These are phyloP conservation scores for Casuarina glauca DNA, from an alignment of 306 rosid species.

Conservation along the genomic window DNA sequence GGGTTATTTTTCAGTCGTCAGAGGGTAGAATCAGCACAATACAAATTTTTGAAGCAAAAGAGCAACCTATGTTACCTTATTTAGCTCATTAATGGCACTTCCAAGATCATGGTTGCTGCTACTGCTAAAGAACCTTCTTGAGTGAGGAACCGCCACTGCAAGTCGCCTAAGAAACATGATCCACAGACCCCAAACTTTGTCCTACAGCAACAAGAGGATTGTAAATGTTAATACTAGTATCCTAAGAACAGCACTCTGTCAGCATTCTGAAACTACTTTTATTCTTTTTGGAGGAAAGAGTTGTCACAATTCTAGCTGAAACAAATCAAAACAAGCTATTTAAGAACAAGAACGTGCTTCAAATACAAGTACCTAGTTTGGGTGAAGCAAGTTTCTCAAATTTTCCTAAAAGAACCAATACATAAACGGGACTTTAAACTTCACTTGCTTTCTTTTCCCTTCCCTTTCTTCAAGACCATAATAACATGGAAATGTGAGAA, in stretches of 20 bases:
- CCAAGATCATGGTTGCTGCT: constrained; percentile 46
- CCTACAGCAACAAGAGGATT: constrained; percentile 19
- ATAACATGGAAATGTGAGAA: not conserved
- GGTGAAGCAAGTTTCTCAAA: not conserved
- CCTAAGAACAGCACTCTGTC: not conserved
- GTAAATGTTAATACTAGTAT: not conserved
- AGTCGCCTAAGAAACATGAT: constrained; percentile 69
- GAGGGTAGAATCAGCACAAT: not conserved
- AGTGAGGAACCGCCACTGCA: constrained; percentile 40
- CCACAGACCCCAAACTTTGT: constrained; percentile 7
- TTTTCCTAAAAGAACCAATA: not conserved
- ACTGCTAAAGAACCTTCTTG: constrained; percentile 57
- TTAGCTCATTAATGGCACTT: constrained; percentile 64
- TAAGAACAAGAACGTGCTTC: not conserved
- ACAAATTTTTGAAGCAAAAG: not conserved
- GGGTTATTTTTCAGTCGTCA: not conserved
- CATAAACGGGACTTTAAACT: not conserved
- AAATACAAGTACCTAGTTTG: not conserved
- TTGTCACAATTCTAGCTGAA: not conserved
- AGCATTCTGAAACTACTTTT: not conserved
- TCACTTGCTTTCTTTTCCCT: not conserved
- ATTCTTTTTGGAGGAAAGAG: not conserved
- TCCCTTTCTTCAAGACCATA: not conserved
- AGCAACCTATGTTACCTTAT: constrained; percentile 47
- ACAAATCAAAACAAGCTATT: not conserved